Evolutionary conservation across 2,329 filamentous ascomycete genomes (phyloP).

Genomic region (Nothophaeocryptopus gaeumannii): DNA sequence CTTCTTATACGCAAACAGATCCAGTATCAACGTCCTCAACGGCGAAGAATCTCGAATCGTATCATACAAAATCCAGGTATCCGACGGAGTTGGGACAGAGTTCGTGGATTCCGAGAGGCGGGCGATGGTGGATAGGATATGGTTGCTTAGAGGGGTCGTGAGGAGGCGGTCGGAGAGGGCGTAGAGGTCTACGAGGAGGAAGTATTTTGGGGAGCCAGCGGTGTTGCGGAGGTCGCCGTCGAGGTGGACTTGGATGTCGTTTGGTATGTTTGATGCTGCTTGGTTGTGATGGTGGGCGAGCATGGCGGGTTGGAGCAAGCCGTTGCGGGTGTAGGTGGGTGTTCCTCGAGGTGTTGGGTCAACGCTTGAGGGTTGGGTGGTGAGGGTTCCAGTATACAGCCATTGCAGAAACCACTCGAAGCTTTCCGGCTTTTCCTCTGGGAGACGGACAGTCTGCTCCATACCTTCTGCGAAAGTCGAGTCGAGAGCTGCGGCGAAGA

Average conservation of each 20-base stretch:
- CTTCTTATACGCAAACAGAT: constrained; percentile 54
- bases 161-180: constrained; percentile 47
- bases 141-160: constrained; percentile 46
- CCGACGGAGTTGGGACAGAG: constrained; percentile 48
- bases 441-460: constrained; percentile 42
- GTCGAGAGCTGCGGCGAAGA: constrained; percentile 52
- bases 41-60: constrained; percentile 40
- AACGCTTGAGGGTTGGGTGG: constrained; percentile 20
- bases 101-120: constrained; percentile 49
- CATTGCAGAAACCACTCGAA: constrained; percentile 53
- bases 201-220: constrained; percentile 49
- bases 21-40: constrained; percentile 44
- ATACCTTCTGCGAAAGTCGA: constrained; percentile 47
- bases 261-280: background rate
- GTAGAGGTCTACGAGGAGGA: constrained; percentile 49
- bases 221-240: constrained; percentile 44
- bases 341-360: constrained; percentile 4
- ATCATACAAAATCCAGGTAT: constrained; percentile 50
- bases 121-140: constrained; percentile 43
- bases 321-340: constrained; percentile 5
- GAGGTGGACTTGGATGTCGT: constrained; percentile 19
- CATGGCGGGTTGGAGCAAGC: constrained; percentile 11
- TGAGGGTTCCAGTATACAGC: constrained; percentile 48
- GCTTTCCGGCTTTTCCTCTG: constrained; percentile 44
- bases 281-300: background rate